Conservation (phyloP, 2,329 filamentous ascomycete genomes). For the Colletotrichum endophyticum region DNA sequence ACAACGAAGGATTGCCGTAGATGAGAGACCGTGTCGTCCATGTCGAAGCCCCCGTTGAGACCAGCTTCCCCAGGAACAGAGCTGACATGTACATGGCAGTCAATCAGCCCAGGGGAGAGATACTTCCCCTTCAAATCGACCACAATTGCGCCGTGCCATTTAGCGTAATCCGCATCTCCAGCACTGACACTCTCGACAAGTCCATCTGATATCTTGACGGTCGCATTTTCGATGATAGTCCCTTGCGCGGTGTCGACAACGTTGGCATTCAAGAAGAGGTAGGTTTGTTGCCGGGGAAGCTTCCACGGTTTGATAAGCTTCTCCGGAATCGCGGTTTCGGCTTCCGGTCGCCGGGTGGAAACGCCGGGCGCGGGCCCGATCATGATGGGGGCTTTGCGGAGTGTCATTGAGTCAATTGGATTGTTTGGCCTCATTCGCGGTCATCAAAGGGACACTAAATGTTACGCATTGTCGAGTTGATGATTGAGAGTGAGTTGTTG, state of each 20-base stretch:
- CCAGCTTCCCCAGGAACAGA: constrained; percentile 31
- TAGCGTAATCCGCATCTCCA: neutral
- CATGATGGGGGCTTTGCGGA: neutral
- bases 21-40: constrained; percentile 39
- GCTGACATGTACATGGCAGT: constrained; percentile 36
- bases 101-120: constrained; percentile 36
- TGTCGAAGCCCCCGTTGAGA: constrained; percentile 26
- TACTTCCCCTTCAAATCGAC: constrained; percentile 31
- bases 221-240: constrained; percentile 28
- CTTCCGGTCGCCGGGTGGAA: neutral
- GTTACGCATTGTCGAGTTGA: neutral
- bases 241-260: constrained; percentile 45
- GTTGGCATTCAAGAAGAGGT: constrained; percentile 47
- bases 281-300: constrained; percentile 32
- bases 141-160: neutral
- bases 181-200: constrained; percentile 34
- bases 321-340: constrained; percentile 9
- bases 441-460: too few relatives aligned
- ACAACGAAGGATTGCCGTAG: constrained; percentile 53
- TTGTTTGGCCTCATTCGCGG: neutral
- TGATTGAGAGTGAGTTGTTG: neutral
- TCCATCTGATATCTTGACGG: constrained; percentile 39
- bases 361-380: neutral
- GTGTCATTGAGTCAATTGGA: neutral
- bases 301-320: constrained; percentile 39